Evolutionary conservation across 306 rosid genomes (phyloP), one percentile per base, ranked within the genome.

Genomic region (Abrus precatorius): DNA sequence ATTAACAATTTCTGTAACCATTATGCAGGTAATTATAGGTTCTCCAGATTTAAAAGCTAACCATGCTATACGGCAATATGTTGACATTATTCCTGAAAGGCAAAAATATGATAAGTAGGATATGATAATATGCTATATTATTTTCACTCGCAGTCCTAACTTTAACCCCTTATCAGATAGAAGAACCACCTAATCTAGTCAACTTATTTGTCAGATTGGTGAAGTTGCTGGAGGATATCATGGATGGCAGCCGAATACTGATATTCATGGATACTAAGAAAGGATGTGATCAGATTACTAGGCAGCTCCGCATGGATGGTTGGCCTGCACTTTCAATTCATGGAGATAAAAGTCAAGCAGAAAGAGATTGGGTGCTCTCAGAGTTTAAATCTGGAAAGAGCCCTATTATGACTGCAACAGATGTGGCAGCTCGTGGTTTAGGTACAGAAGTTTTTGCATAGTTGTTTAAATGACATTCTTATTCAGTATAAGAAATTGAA

Each of bases 301-400:
- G 97, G 68, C 97, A 93, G 84, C 99, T 92, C 78, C 98, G 94
- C 77, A 95, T 92, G 98, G 99, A 95, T 89, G 99, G 98, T 59
- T 93, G 99, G 99, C 99, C 98, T 29, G 99, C 99, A 63, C 98
- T 95, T 60, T 93, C 99, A 41, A 95, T 93, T 82, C 99, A 95
- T 73, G 99, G 99, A 64, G 97, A 95, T 75, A 93, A 95, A 89
- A 95, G 99, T 87, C 99, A 92, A 88, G 98, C 98, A 49, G 99
- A 95, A 87, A 93, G 99, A 79, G 98, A 95, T 89, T 95, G 99
- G 98, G 99, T 93, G 61, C 97, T 95, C 67, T 95, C 97, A 28
- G 98, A 95, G 87, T 95, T 95, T 80, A 90, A 90, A 84, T 91
- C 97, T 5, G 99, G 99, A 82, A 95, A 95, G 88, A 95, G 99